Conservation (phyloP, 306 rosid species). For the Prunus padus region DNA sequence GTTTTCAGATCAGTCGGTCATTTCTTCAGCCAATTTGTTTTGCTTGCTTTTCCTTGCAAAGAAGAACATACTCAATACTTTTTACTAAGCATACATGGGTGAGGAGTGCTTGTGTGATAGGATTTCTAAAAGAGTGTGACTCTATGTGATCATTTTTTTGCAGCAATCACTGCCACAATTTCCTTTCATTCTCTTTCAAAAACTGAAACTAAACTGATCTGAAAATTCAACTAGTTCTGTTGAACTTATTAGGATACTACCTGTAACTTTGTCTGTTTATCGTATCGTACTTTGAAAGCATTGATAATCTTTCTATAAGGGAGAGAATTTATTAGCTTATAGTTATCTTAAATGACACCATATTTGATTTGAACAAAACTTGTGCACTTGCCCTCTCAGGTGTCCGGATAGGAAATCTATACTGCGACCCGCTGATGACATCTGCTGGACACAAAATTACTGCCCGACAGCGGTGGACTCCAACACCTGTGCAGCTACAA, state of each 20-base stretch:
- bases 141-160: not conserved
- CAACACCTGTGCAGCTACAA: conserved; percentile 83
- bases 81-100: too few species aligned
- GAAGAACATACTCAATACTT: too few species aligned
- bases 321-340: not conserved
- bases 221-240: not conserved
- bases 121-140: too few species aligned
- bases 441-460: conserved; percentile 82
- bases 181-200: not conserved
- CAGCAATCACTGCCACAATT: not conserved
- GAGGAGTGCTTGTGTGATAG: too few species aligned
- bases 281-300: not conserved
- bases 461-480: conserved; percentile 98
- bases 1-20: too few species aligned
- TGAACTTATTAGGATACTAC: not conserved
- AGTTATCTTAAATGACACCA: not conserved
- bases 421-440: conserved; percentile 79
- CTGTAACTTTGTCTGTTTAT: not conserved
- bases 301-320: not conserved
- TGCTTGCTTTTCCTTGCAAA: too few species aligned
- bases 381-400: conserved; percentile 42
- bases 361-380: not conserved
- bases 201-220: not conserved
- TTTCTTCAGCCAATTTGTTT: too few species aligned
- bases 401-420: conserved; percentile 72